Conservation (phyloP, 164 flowering plant genomes). For the Tetrastigma voinierianum region DNA sequence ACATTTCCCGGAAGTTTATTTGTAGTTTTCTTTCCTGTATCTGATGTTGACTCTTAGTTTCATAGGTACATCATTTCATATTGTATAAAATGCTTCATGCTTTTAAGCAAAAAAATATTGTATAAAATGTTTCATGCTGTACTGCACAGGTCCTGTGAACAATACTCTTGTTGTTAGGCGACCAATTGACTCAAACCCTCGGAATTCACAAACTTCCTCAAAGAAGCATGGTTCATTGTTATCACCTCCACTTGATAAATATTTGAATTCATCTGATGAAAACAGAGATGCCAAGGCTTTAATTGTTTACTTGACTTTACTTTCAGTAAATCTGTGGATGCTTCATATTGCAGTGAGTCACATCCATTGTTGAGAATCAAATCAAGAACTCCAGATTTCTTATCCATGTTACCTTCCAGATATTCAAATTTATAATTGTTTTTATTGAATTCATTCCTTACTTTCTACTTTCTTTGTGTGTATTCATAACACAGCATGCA, state of each 20-base stretch:
- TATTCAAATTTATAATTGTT: background rate
- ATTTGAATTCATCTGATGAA: constrained; percentile 42
- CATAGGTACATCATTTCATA: background rate
- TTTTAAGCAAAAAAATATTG: no score
- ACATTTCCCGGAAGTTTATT: no score
- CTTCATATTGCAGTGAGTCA: constrained; percentile 36
- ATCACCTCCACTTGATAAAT: constrained; percentile 71
- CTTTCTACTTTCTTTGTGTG: background rate
- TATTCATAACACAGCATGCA: no score
- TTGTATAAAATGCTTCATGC: no score
- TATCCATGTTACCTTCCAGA: no score
- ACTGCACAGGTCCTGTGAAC: constrained; percentile 66
- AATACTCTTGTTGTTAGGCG: constrained; percentile 50
- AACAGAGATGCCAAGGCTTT: constrained; percentile 25
- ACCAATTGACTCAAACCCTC: constrained; percentile 18
- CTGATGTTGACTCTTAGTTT: background rate
- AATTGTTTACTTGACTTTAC: constrained; percentile 19
- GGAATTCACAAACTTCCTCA: constrained; percentile 28
- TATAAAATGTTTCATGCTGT: constrained; percentile 3
- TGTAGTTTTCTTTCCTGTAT: background rate
- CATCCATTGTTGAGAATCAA: constrained; percentile 49
- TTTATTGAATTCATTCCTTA: background rate
- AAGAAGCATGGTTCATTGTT: constrained; percentile 40
- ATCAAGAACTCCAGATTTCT: constrained; percentile 70
- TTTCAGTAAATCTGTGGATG: constrained; percentile 16